phyloP scores from a whole-genome alignment of 768 basidiomycete species.

The Phanerodontia chrysosporium region DNA sequence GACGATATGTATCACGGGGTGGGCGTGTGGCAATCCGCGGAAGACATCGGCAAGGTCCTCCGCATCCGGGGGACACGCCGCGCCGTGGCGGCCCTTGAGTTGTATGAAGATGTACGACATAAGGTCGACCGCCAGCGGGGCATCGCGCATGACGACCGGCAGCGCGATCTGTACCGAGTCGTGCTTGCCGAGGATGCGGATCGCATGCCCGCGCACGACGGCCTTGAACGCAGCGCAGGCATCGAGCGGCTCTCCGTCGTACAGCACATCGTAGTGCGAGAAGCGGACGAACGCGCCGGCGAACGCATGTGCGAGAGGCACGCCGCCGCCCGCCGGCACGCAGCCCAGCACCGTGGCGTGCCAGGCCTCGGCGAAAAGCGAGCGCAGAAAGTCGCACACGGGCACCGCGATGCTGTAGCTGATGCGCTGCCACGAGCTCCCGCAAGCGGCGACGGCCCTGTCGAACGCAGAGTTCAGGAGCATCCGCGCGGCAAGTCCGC shows the following conservation, averaged over 20 bases:
- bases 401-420: slow-evolving; percentile 18
- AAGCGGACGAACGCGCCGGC: slow-evolving; percentile 24
- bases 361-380: slow-evolving; percentile 15
- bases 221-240: slow-evolving; percentile 16
- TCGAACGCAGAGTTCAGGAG: slow-evolving; percentile 24
- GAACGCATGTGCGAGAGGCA: slow-evolving; percentile 19
- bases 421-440: background rate
- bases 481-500: slow-evolving; percentile 19
- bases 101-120: slow-evolving; percentile 21
- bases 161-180: slow-evolving; percentile 22
- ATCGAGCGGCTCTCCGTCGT: slow-evolving; percentile 20
- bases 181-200: slow-evolving; percentile 16
- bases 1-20: slow-evolving; percentile 19
- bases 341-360: slow-evolving; percentile 15
- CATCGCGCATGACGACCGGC: slow-evolving; percentile 22
- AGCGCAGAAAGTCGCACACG: slow-evolving; percentile 19
- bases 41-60: slow-evolving; percentile 6
- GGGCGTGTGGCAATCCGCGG: background rate
- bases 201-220: slow-evolving; percentile 25
- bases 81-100: slow-evolving; percentile 12
- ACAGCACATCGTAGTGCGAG: slow-evolving; percentile 27
- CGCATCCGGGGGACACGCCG: slow-evolving; percentile 7
- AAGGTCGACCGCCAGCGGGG: slow-evolving; percentile 1
- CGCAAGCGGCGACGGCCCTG: slow-evolving; percentile 10
- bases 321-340: slow-evolving; percentile 6